A percentile compares a stretch with the other conserved stretches of the same genome.
Conservation (phyloP, 345 rosid genomes). For the Pelargonium nanum region DNA sequence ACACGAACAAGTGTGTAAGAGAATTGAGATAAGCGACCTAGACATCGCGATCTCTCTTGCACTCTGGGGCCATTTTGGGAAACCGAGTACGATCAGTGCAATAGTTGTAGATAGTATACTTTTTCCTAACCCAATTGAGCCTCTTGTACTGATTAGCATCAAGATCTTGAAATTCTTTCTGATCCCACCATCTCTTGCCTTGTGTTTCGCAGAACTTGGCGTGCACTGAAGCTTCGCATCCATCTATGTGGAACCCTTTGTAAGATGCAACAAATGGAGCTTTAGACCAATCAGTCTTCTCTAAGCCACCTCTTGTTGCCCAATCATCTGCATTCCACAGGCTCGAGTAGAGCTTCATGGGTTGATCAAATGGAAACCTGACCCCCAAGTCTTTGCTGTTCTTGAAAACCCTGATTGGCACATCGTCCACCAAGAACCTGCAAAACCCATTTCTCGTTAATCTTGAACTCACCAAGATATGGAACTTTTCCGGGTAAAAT, state of each 20-base stretch:
- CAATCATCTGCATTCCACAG: too few relatives aligned
- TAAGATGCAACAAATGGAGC: conserved; percentile 47
- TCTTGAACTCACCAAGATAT: neutral
- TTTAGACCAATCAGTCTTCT: conserved; percentile 40
- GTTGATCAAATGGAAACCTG: conserved; percentile 34
- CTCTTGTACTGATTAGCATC: conserved; percentile 15
- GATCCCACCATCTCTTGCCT: conserved; percentile 30
- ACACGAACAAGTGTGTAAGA: too few relatives aligned
- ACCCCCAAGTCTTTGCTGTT: conserved; percentile 38
- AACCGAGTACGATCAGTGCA: too few relatives aligned
- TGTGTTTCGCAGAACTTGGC: neutral
- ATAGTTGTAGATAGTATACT: conserved; percentile 50
- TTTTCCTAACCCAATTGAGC: conserved; percentile 39
- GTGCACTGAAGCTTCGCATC: conserved; percentile 25
- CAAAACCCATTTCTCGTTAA: neutral
- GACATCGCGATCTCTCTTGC: too few relatives aligned
- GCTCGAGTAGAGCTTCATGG: conserved; percentile 49
- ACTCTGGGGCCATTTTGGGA: too few relatives aligned
- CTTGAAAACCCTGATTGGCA: conserved; percentile 50
- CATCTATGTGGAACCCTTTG: too few relatives aligned
- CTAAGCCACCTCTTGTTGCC: conserved; percentile 48
- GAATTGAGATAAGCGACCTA: too few relatives aligned
- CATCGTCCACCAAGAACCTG: conserved; percentile 44
- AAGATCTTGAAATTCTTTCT: conserved; percentile 18
- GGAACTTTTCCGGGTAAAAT: neutral